These are phyloP conservation scores for Cyclotella atomus DNA, from an alignment of 108 stramenopile species.

Conservation along the genomic window DNA sequence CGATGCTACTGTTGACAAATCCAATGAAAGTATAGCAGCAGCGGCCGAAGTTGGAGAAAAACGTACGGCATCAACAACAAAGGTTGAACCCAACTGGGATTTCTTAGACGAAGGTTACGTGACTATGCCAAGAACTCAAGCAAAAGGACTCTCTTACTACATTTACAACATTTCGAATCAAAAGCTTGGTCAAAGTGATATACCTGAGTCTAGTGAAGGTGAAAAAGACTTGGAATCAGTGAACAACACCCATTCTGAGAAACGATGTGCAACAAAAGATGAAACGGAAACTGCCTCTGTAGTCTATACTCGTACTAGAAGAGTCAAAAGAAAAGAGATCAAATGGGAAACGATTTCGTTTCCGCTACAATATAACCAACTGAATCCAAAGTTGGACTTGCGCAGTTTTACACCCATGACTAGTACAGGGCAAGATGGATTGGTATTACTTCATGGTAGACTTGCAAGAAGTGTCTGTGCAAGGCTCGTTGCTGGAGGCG, in stretches of 20 bases:
- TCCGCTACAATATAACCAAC: conserved; percentile 35
- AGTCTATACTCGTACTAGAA: too few species aligned
- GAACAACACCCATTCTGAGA: neutral
- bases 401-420: neutral
- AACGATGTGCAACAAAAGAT: neutral
- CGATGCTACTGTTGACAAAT: neutral
- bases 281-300: neutral
- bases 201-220: neutral
- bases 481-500: conserved; percentile 35
- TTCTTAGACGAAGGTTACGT: conserved; percentile 33
- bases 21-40: neutral
- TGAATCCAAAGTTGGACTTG: conserved; percentile 19
- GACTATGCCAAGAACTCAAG: conserved; percentile 20
- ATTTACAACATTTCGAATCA: conserved; percentile 18
- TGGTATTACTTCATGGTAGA: conserved; percentile 36
- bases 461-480: conserved; percentile 31
- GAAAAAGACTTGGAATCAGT: neutral
- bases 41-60: neutral
- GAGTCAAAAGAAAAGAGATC: neutral
- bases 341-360: conserved; percentile 14
- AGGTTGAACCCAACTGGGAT: conserved; percentile 25
- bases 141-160: conserved; percentile 34
- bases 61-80: neutral
- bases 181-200: neutral
- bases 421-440: conserved; percentile 17